Evolutionary conservation across 1,284 basidiomycete species (phyloP), one percentile per base, ranked within the genome.

Genomic region (Schizophyllum amplum): DNA sequence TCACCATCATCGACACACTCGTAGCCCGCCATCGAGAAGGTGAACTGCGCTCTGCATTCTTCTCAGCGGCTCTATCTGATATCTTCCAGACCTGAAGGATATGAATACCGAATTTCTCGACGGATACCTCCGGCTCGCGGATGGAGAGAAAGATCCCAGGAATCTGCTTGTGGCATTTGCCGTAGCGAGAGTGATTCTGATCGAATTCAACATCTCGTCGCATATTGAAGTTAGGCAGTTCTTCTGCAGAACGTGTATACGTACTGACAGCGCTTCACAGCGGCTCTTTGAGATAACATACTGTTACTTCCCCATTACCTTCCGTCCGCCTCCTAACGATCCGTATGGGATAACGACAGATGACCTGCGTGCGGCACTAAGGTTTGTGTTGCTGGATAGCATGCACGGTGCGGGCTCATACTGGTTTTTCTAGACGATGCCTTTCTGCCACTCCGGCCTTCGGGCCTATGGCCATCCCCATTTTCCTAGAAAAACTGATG

Each of bases 251-350:
- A 24, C 23, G 42, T 42, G 13, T 22, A 25, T 24, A 58, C 20
- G 51, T 25, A 50, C 33, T 52, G 3, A 54, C 22, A 33, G 27
- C 25, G 53, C 20, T 26, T 25, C 4, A n/a, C 64, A 96, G 92
- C 83, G 88, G 57, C 76, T 99, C 59, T 99, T 97, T 73, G 93
- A 99, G 67, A 86, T 98, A 66, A 91, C 89, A 0, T 99, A 95
- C 71, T 99, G 97, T 72, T 99, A 99, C 72, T 99, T 98, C 72
- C 97, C 97, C 1, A 99, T 99, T 63, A 94, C 94, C 0, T 99
- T 98, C 75, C 84, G 90, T 55, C 94, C 95, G 11, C 94, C 95
- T 5, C 90, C 94, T 0, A 90, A 95, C 64, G 95, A 98, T 67
- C 93, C 94, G 3, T 96, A 96, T 69, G 90, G 91, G 5, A 97